These are phyloP conservation scores for Colletotrichum paranaense DNA, from an alignment of 2,329 filamentous ascomycete genomes.

Conservation along the genomic window DNA sequence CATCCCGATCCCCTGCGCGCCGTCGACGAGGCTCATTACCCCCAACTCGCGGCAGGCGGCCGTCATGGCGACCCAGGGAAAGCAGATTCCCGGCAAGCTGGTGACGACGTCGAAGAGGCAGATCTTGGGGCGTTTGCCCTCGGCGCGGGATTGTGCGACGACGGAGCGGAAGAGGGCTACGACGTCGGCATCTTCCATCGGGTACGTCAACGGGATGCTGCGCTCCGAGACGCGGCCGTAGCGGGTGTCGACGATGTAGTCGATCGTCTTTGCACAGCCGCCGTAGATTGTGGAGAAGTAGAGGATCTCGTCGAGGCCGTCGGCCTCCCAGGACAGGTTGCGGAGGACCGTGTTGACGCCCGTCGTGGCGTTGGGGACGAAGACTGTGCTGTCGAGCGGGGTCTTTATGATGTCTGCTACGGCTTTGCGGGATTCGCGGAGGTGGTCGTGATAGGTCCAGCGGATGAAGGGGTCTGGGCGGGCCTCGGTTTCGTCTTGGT, in stretches of 20 bases:
- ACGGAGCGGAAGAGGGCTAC: constrained; percentile 69
- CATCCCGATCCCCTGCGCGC: constrained; percentile 86
- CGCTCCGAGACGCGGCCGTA: constrained; percentile 54
- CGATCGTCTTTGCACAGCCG: constrained; percentile 78
- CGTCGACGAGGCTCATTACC: constrained; percentile 82
- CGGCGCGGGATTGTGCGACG: constrained; percentile 61
- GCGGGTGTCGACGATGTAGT: constrained; percentile 77
- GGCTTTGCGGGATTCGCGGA: constrained; percentile 73
- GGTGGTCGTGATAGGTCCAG: constrained; percentile 69
- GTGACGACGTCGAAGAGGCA: constrained; percentile 85
- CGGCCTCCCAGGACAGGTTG: constrained; percentile 74
- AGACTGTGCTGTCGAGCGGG: constrained; percentile 74
- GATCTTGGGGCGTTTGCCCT: constrained; percentile 72
- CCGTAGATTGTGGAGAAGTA: constrained; percentile 85
- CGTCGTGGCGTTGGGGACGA: constrained; percentile 84
- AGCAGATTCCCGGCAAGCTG: constrained; percentile 80
- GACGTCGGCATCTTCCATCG: constrained; percentile 76
- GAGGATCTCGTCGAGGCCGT: constrained; percentile 82
- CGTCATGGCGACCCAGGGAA: constrained; percentile 80
- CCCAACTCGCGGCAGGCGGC: constrained; percentile 72
- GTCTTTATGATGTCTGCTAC: constrained; percentile 76
- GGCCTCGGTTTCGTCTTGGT: constrained; percentile 75
- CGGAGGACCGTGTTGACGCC: constrained; percentile 84
- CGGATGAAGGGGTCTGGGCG: constrained; percentile 82
- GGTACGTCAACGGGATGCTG: constrained; percentile 74